A percentile compares a stretch with the other conserved stretches of the same genome.
Conservation (phyloP, 2,329 filamentous ascomycete species). For the Escovopsis weberi region DNA sequence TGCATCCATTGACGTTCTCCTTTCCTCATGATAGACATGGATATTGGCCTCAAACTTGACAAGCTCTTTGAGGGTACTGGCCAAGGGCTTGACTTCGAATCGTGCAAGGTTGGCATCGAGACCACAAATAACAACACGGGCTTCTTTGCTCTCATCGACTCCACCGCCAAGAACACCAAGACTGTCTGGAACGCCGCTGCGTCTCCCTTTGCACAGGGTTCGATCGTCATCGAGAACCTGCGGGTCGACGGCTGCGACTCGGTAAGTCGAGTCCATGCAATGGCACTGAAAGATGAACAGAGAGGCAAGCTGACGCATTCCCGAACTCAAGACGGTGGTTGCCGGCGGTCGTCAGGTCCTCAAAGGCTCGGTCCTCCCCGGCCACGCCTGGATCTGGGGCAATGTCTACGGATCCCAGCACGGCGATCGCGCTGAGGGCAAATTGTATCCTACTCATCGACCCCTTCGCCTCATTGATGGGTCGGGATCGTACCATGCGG, state of each 20-base stretch:
- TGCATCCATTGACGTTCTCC: too few species aligned
- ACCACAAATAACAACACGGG: conserved; percentile 13
- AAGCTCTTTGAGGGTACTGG: conserved; percentile 15
- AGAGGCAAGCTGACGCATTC: neutral
- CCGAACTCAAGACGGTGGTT: conserved; percentile 10
- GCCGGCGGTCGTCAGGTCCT: conserved; percentile 18
- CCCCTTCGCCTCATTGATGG: conserved; percentile 4
- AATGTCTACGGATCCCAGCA: conserved; percentile 6
- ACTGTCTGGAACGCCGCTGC: conserved; percentile 13
- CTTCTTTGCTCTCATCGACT: conserved; percentile 16
- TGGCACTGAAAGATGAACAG: neutral
- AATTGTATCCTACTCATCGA: conserved; percentile 6
- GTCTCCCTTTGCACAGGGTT: conserved; percentile 13
- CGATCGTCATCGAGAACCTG: conserved; percentile 16
- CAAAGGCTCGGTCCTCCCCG: conserved; percentile 5
- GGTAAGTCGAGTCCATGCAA: conserved; percentile 3
- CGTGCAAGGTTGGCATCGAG: conserved; percentile 17
- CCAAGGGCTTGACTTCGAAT: conserved; percentile 14
- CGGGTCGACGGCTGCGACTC: conserved; percentile 11
- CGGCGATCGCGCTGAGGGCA: conserved; percentile 7
- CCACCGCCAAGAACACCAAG: conserved; percentile 14
- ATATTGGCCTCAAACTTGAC: conserved; percentile 15
- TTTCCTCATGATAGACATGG: conserved; percentile 2
- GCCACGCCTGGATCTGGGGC: conserved; percentile 8
- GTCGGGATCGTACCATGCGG: conserved; percentile 5